phyloP scores from a whole-genome alignment of 345 rosid species.

The Populus euphratica region DNA sequence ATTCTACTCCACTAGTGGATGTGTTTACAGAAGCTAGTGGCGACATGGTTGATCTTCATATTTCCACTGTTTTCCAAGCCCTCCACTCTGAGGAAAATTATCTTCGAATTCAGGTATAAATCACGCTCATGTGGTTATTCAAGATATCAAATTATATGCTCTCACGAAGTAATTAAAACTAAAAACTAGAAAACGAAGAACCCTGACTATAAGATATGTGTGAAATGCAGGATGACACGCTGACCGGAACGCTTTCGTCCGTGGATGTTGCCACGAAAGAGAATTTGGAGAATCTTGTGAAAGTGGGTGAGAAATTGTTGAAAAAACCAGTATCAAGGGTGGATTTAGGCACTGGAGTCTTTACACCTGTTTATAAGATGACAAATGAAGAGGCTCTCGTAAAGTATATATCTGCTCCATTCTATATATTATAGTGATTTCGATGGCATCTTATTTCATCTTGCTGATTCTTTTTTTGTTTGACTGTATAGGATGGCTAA shows the following conservation, averaged over 20 bases:
- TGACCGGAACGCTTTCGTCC: constrained; percentile 49
- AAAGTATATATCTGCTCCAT: constrained; percentile 21
- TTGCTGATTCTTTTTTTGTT: neutral
- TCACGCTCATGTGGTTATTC: neutral
- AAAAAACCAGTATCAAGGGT: constrained; percentile 51
- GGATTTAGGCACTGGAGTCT: constrained; percentile 43
- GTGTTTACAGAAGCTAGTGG: constrained; percentile 19
- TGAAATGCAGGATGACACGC: constrained; percentile 21
- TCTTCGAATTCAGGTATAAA: constrained; percentile 45
- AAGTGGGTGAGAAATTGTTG: constrained; percentile 45
- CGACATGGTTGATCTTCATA: constrained; percentile 62
- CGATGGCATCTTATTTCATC: no score
- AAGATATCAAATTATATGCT: neutral
- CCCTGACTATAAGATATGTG: no score
- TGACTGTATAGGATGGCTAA: constrained; percentile 48
- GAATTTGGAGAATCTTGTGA: constrained; percentile 41
- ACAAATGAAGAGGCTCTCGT: constrained; percentile 59
- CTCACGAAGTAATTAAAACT: neutral
- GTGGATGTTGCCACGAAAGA: constrained; percentile 11
- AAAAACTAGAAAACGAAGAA: no score
- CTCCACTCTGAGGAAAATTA: constrained; percentile 43
- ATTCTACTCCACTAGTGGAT: constrained; percentile 53
- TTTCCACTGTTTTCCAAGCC: constrained; percentile 46
- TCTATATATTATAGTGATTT: neutral
- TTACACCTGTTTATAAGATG: constrained; percentile 26